Conservation (phyloP, 2,329 filamentous ascomycete genomes). For the Chaetomiaceae sp. region DNA sequence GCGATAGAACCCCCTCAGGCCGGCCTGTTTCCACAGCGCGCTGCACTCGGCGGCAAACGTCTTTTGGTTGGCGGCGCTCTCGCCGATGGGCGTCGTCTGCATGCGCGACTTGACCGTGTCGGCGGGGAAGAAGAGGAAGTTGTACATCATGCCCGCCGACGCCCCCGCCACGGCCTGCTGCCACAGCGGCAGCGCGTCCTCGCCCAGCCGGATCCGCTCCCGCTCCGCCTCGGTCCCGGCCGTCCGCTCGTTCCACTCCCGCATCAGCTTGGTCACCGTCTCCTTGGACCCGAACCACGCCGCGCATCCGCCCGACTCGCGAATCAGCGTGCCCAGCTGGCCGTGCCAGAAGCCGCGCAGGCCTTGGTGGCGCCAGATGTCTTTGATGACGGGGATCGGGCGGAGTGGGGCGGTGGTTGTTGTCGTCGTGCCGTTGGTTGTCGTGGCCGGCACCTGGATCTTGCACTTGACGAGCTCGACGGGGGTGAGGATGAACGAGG, state of each 20-base stretch:
- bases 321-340: constrained; percentile 86
- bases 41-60: constrained; percentile 69
- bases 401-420: constrained; percentile 44
- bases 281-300: constrained; percentile 96
- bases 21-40: constrained; percentile 75
- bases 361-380: constrained; percentile 79
- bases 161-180: constrained; percentile 87
- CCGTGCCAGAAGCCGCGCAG: constrained; percentile 90
- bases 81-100: constrained; percentile 75
- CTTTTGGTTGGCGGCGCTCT: constrained; percentile 50
- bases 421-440: constrained; percentile 29
- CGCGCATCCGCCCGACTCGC: constrained; percentile 87
- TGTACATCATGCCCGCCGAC: constrained; percentile 86
- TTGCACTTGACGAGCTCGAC: constrained; percentile 98
- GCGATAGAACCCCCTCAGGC: constrained; percentile 79
- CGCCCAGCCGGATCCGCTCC: constrained; percentile 31
- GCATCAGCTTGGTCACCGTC: constrained; percentile 67
- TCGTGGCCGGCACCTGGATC: constrained; percentile 70
- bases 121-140: constrained; percentile 94
- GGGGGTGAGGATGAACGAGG: constrained; percentile 85
- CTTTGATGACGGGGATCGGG: constrained; percentile 66
- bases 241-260: constrained; percentile 47
- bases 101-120: constrained; percentile 97
- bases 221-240: constrained; percentile 38
- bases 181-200: constrained; percentile 61